Evolutionary conservation across 2,329 filamentous ascomycete species (phyloP).

Genomic region (Lasiodiplodia gonubiensis): DNA sequence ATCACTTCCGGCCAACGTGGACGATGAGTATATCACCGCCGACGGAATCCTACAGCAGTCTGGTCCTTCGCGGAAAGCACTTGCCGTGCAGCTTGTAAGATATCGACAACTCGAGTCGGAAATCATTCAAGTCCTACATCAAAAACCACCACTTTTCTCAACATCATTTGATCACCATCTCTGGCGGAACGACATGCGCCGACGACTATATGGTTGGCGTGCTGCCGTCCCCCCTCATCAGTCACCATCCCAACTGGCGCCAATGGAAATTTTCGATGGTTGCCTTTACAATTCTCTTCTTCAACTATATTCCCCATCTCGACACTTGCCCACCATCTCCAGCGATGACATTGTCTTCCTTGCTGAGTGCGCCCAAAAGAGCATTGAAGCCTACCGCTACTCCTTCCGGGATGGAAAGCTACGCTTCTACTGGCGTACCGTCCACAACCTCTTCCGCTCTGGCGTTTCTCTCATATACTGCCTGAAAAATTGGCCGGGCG

Average conservation of each 20-base stretch:
- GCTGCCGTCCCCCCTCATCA: not conserved
- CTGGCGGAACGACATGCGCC: not conserved
- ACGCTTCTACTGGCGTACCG: constrained; percentile 4
- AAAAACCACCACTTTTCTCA: not conserved
- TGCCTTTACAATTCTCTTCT: constrained; percentile 1
- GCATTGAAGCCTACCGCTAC: not conserved
- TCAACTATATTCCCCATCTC: not conserved
- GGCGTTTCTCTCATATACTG: constrained; percentile 2
- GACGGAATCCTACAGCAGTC: not conserved
- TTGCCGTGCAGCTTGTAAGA: not conserved
- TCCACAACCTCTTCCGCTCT: constrained; percentile 7
- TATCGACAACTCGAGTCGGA: constrained; percentile 2
- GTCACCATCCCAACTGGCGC: not conserved
- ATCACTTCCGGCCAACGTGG: not conserved
- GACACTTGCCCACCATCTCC: not conserved
- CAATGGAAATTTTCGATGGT: not conserved
- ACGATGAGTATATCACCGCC: not conserved
- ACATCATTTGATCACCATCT: not conserved
- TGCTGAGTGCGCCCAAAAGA: not conserved
- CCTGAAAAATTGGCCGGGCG: not conserved
- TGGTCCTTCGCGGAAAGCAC: not conserved
- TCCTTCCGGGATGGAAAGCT: constrained; percentile 3
- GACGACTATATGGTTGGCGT: not conserved
- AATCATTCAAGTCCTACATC: not conserved
- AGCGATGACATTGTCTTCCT: not conserved